Conservation (phyloP, 2,329 filamentous ascomycete genomes). For the Colletotrichum salicis region DNA sequence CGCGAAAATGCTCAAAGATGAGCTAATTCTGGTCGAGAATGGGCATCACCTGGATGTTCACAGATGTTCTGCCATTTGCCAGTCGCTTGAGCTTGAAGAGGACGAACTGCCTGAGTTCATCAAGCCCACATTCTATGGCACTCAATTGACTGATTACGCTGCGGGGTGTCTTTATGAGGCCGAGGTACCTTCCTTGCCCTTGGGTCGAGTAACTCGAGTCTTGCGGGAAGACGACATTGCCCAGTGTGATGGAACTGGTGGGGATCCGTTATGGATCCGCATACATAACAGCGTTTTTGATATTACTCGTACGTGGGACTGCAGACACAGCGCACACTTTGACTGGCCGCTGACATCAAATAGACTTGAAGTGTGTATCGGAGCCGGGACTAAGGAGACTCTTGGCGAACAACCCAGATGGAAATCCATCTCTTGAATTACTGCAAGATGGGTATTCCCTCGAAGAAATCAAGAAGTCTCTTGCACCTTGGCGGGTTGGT, state of each 20-base stretch:
- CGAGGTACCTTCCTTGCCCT: background rate
- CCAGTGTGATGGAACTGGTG: constrained; percentile 7
- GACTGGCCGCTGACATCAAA: background rate
- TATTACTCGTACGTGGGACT: constrained; percentile 18
- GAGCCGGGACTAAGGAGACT: background rate
- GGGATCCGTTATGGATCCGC: constrained; percentile 10
- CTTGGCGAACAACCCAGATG: constrained; percentile 1
- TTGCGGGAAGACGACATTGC: constrained; percentile 16
- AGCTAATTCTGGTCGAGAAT: constrained; percentile 7
- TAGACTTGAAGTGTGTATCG: background rate
- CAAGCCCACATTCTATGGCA: constrained; percentile 6
- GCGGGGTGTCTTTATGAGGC: background rate
- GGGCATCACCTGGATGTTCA: constrained; percentile 17
- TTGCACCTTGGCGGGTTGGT: constrained; percentile 9
- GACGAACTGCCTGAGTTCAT: background rate
- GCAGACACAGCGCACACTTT: too few species aligned
- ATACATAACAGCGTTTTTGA: constrained; percentile 26
- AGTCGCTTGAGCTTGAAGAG: background rate
- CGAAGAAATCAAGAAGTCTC: background rate
- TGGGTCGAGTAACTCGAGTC: constrained; percentile 9
- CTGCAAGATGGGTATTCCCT: background rate
- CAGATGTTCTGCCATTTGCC: background rate
- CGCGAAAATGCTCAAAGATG: background rate
- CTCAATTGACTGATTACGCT: background rate
- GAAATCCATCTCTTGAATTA: constrained; percentile 19